phyloP scores from a whole-genome alignment of 768 basidiomycete species.

The Steccherinum ochraceum region DNA sequence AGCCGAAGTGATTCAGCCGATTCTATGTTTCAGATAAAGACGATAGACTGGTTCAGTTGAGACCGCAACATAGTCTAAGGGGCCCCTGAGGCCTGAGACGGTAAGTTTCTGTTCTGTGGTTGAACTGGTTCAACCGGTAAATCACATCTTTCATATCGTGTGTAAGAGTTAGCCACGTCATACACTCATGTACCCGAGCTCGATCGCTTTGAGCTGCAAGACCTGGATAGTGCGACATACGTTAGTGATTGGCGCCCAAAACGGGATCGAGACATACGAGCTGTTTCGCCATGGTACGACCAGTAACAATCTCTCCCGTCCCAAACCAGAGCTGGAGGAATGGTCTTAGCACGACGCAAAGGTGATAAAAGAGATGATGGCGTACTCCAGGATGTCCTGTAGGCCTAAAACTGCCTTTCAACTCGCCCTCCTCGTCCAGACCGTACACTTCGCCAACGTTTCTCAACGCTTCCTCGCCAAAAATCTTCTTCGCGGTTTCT shows the following conservation, averaged over 20 bases:
- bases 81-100: too few species aligned
- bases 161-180: too few species aligned
- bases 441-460: slow-evolving; percentile 31
- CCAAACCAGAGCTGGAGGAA: slow-evolving; percentile 33
- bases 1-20: too few species aligned
- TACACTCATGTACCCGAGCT: slow-evolving; percentile 3
- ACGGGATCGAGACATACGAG: slow-evolving; percentile 19
- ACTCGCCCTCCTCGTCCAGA: slow-evolving; percentile 34
- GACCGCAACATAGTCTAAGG: too few species aligned
- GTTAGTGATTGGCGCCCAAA: background rate
- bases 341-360: background rate
- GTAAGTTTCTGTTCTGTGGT: too few species aligned
- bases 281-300: slow-evolving; percentile 30
- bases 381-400: slow-evolving; percentile 36
- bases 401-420: slow-evolving; percentile 29
- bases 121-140: too few species aligned
- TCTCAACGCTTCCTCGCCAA: slow-evolving; percentile 31
- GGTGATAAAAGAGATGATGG: background rate
- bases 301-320: slow-evolving; percentile 27
- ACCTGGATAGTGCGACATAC: background rate
- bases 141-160: too few species aligned
- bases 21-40: too few species aligned
- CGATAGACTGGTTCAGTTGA: too few species aligned
- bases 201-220: slow-evolving; percentile 5
- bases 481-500: slow-evolving; percentile 23